Evolutionary conservation across 495 filamentous ascomycete species (phyloP).

Genomic region (Aspergillus cavernicola): DNA sequence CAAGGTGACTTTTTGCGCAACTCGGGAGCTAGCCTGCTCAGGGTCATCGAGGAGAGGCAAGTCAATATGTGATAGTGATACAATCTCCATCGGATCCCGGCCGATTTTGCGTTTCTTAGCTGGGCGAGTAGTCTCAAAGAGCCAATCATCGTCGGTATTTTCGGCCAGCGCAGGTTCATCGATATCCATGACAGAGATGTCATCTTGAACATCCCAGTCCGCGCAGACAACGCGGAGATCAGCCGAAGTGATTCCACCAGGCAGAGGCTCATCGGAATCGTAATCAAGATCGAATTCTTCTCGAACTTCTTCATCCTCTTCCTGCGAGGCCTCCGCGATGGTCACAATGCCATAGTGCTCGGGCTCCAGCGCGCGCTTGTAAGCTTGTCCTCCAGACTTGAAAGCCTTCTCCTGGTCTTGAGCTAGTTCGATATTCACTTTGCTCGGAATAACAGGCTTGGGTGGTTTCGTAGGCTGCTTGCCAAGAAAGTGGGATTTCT

Average conservation of each 20-base stretch:
- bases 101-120: conserved; percentile 50
- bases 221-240: conserved; percentile 78
- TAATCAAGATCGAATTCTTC: conserved; percentile 59
- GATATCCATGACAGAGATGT: conserved; percentile 29
- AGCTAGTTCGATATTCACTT: conserved; percentile 78
- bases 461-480: conserved; percentile 71
- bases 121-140: conserved; percentile 41
- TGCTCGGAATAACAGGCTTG: conserved; percentile 77
- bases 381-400: conserved; percentile 55
- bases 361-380: conserved; percentile 53
- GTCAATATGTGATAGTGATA: conserved; percentile 44
- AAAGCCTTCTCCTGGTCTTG: conserved; percentile 80
- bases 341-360: conserved; percentile 55
- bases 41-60: conserved; percentile 59
- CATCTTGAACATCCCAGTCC: conserved; percentile 70
- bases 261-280: conserved; percentile 44
- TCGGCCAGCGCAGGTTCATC: conserved; percentile 22
- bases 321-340: conserved; percentile 50
- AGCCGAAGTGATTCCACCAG: conserved; percentile 62
- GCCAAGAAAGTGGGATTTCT: conserved; percentile 64
- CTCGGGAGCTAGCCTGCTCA: conserved; percentile 55
- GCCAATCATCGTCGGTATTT: conserved; percentile 51
- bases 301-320: conserved; percentile 54
- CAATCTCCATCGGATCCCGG: conserved; percentile 34
- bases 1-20: conserved; percentile 74